These are phyloP conservation scores for Arctium minus DNA, from an alignment of 129 eudicot genomes.

Conservation along the genomic window DNA sequence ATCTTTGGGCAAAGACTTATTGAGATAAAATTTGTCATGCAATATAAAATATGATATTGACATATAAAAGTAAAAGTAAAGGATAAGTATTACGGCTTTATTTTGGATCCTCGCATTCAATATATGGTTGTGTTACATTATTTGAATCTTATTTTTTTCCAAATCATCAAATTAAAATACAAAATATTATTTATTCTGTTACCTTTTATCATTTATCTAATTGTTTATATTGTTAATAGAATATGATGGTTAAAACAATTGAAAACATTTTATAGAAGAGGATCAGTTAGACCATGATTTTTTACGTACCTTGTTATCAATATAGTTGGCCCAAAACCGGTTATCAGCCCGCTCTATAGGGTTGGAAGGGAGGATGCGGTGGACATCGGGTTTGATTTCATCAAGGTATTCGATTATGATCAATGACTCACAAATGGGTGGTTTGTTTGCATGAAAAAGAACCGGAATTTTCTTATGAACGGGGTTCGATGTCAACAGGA, in stretches of 20 bases:
- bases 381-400: conserved; percentile 26
- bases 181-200: too few relatives aligned
- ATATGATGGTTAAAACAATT: too few relatives aligned
- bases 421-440: conserved; percentile 32
- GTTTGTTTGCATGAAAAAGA: not conserved
- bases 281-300: not conserved
- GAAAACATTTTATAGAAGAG: too few relatives aligned
- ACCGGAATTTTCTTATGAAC: not conserved
- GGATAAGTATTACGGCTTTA: not conserved
- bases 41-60: not conserved
- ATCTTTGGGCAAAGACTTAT: not conserved
- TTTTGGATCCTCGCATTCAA: not conserved
- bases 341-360: conserved; percentile 29
- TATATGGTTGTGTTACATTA: too few relatives aligned
- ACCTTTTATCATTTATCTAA: too few relatives aligned
- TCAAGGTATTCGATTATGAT: conserved; percentile 27
- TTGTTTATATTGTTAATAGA: too few relatives aligned
- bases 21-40: not conserved
- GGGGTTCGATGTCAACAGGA: not conserved
- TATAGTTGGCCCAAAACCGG: conserved; percentile 36
- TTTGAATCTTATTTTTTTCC: too few relatives aligned
- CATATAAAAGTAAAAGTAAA: not conserved
- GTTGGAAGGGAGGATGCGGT: conserved; percentile 29
- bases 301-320: conserved; percentile 25
- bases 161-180: too few relatives aligned